Base-by-base conservation (phyloP, 495 filamentous ascomycete species). In the Daldinia vernicosa region DNA sequence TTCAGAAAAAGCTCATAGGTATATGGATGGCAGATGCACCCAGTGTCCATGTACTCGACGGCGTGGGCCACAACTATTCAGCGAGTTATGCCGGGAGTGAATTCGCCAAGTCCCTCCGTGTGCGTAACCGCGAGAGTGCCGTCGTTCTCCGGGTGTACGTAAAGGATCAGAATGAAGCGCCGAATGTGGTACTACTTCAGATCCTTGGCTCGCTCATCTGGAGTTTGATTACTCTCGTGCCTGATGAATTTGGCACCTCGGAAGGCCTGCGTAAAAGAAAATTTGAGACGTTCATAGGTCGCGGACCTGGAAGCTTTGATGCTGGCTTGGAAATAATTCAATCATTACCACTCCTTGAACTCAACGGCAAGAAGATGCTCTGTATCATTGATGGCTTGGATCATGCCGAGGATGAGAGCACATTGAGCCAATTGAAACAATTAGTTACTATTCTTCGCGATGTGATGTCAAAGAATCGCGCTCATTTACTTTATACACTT, bases 131-230 rank as follows among this genome's bases (percentile, higher is more conserved):
- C 3, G 28, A 59, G 3, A 33, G 33, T 5, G 63, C 67, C 3
- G 1, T 63, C 9, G 60, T 74, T 3, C 30, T 74, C 9, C 63
- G 67, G 30, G 59, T 71, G 22, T 65, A 71, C 47, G 63, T 54
- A 8, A 67, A 68, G 19, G n/a, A 71, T 32, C 67, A 27, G n/a
- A 39, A 6, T 1, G 67, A 47, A 1, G 6, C 52, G n/a, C 63
- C 53, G 9, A 53, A 57, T 14, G n/a, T 19, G 19, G 51, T 74
- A 8, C 30, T 74, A 3, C 32, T 62, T 28, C 63, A 67, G 12
- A 76, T 74, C 6, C 37, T 71, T 8, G 65, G 63, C 17, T 74
- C 71, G 19, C 60, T 74, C 0, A 47, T 74, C 33, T 74, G 39
- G 54, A 64, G 43, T 22, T 26, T 74, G 30, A 37, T 63, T n/a